A percentile compares a stretch with the other conserved stretches of the same genome.
phyloP scores from a whole-genome alignment of 2,329 filamentous ascomycete species.

The Alternaria gansuensis region DNA sequence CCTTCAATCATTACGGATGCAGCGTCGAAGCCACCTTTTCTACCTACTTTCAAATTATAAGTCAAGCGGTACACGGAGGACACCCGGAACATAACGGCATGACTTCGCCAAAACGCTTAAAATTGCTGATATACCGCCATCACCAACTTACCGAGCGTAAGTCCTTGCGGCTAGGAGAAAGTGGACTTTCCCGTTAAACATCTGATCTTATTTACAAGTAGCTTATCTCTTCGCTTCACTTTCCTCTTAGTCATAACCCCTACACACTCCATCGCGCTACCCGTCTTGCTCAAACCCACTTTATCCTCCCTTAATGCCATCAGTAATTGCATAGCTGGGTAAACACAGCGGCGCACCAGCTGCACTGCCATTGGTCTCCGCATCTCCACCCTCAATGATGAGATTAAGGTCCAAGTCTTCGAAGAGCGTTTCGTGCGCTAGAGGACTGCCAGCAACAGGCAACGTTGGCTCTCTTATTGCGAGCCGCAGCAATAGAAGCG shows the following conservation, averaged over 20 bases:
- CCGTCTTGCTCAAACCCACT: not conserved
- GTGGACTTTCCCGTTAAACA: not conserved
- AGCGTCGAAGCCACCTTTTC: not conserved
- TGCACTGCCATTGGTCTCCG: no score
- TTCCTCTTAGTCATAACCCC: no score
- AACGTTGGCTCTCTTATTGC: no score
- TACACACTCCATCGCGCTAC: constrained; percentile 51
- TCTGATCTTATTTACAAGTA: not conserved
- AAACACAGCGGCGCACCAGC: no score
- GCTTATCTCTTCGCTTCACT: not conserved
- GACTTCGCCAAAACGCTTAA: not conserved
- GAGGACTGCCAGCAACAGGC: no score
- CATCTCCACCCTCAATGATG: no score
- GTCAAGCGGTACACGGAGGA: not conserved
- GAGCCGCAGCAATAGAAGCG: no score
- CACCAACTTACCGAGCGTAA: not conserved
- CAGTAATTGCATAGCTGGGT: no score
- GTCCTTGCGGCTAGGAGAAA: not conserved
- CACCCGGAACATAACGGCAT: not conserved
- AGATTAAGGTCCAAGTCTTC: no score
- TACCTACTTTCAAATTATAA: not conserved
- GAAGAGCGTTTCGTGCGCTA: no score
- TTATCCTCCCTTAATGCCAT: no score
- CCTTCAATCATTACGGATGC: not conserved
- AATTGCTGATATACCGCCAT: not conserved